Evolutionary conservation across 257 asterid genomes (phyloP).

Genomic region (Nicotiana tomentosiformis): DNA sequence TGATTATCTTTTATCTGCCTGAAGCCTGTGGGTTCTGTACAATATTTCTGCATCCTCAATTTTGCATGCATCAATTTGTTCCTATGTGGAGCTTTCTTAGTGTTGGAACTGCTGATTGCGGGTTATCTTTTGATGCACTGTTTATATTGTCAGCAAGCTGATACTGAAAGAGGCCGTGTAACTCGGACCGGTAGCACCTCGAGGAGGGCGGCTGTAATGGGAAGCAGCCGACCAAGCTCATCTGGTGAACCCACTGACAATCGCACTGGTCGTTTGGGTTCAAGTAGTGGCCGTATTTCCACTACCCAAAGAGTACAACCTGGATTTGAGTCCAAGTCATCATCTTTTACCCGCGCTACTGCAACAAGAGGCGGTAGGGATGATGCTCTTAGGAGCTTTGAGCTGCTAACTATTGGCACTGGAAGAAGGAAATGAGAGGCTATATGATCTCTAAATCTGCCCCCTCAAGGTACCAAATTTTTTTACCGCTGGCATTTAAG

Average conservation of each 20-base stretch:
- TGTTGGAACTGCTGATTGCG: neutral
- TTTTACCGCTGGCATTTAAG: neutral
- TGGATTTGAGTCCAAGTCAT: constrained; percentile 62
- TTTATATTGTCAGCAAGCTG: constrained; percentile 42
- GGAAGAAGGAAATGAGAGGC: constrained; percentile 57
- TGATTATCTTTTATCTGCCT: neutral
- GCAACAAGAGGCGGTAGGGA: constrained; percentile 62
- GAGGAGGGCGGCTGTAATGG: constrained; percentile 54
- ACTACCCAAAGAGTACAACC: constrained; percentile 50
- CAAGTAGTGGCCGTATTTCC: constrained; percentile 54
- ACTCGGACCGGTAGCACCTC: constrained; percentile 60
- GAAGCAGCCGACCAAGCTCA: constrained; percentile 74
- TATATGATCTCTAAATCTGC: neutral
- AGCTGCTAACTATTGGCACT: constrained; percentile 67
- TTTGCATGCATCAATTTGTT: neutral
- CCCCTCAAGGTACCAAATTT: neutral
- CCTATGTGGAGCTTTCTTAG: neutral
- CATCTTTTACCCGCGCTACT: constrained; percentile 54
- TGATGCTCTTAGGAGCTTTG: constrained; percentile 73
- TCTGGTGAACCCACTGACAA: constrained; percentile 59
- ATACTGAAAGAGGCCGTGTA: constrained; percentile 51
- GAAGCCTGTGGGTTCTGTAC: neutral
- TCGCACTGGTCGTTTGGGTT: constrained; percentile 41
- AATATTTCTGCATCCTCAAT: neutral
- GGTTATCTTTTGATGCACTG: neutral